phyloP scores from a whole-genome alignment of 2,329 filamentous ascomycete genomes.

The Penicillium sumatraense region DNA sequence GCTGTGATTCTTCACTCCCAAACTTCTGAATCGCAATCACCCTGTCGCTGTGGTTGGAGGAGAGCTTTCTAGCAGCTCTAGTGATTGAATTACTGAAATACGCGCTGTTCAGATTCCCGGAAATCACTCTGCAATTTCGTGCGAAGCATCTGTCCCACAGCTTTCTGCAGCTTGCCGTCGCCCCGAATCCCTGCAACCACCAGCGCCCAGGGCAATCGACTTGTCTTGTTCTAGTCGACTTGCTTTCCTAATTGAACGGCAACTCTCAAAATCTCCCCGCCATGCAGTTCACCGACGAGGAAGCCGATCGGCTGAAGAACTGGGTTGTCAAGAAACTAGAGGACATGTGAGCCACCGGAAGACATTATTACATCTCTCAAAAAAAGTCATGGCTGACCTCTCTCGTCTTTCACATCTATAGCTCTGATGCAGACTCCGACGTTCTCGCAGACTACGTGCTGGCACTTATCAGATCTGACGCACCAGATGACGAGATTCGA shows the following conservation, averaged over 20 bases:
- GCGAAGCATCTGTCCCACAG: background rate
- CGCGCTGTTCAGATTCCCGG: background rate
- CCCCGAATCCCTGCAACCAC: constrained; percentile 15
- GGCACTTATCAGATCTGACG: constrained; percentile 61
- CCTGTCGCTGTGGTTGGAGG: constrained; percentile 7
- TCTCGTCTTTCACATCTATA: constrained; percentile 31
- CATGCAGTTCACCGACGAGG: constrained; percentile 61
- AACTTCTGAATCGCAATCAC: background rate
- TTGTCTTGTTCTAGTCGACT: background rate
- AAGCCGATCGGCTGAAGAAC: constrained; percentile 58
- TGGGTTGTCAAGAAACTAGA: constrained; percentile 65
- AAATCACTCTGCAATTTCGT: background rate
- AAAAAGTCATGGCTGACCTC: constrained; percentile 6
- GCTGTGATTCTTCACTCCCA: constrained; percentile 11
- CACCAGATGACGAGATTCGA: constrained; percentile 58
- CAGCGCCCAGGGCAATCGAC: background rate
- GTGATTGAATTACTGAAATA: background rate
- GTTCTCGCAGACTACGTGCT: constrained; percentile 67
- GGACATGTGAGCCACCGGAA: constrained; percentile 53
- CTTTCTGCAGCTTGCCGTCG: constrained; percentile 12
- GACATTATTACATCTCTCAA: background rate
- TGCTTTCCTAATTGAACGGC: background rate
- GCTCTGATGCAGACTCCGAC: constrained; percentile 65
- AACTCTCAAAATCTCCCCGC: background rate
- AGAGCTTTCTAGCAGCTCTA: background rate